Conservation (phyloP, 805 yeast genomes). For the Saturnispora halmiae region DNA sequence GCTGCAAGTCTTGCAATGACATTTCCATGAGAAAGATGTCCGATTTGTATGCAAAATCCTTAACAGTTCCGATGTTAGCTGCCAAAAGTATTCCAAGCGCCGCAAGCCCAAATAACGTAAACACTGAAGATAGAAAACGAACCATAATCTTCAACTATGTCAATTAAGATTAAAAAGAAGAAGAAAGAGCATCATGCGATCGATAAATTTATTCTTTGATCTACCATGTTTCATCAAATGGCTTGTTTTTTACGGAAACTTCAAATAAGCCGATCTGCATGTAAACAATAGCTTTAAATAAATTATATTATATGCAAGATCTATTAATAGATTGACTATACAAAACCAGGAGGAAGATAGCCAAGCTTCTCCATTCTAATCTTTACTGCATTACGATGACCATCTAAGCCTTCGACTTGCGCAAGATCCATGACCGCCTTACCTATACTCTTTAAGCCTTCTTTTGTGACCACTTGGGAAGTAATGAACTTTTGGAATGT, state of each 20-base stretch:
- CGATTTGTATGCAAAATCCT: conserved; percentile 33
- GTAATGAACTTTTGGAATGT: conserved; percentile 95
- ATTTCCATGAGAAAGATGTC: conserved; percentile 41
- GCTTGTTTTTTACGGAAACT: too few species aligned
- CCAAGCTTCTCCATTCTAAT: conserved; percentile 84
- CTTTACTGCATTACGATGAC: conserved; percentile 94
- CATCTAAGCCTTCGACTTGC: conserved; percentile 93
- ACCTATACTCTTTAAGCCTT: conserved; percentile 86
- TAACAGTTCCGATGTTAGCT: conserved; percentile 45
- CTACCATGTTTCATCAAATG: too few species aligned
- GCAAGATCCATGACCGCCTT: conserved; percentile 94
- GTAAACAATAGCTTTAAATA: too few species aligned
- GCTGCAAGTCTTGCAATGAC: conserved; percentile 30
- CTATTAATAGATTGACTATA: not conserved
- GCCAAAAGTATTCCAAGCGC: conserved; percentile 40
- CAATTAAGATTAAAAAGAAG: too few species aligned
- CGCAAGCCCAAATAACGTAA: conserved; percentile 23
- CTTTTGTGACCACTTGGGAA: conserved; percentile 77
- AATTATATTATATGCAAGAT: not conserved
- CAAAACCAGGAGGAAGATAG: conserved; percentile 21
- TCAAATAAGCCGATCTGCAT: too few species aligned
- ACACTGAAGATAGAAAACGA: too few species aligned
- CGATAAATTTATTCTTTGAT: too few species aligned
- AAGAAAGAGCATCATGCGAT: too few species aligned
- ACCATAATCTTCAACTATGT: too few species aligned